These are phyloP conservation scores for Pseudogymnoascus sp. DNA, from an alignment of 2,329 filamentous ascomycete genomes.

Conservation along the genomic window DNA sequence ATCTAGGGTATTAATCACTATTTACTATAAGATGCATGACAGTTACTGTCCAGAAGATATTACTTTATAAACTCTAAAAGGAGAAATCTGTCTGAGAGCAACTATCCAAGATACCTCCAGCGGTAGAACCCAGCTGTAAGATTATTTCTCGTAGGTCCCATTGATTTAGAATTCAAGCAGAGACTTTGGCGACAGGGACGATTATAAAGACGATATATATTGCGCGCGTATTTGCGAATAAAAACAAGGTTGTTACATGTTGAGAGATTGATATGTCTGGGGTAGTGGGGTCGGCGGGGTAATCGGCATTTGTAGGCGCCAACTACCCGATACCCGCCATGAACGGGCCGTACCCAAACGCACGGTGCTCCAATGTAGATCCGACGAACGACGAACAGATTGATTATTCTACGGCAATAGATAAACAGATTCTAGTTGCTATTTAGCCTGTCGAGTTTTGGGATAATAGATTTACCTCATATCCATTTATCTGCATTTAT, in stretches of 20 bases:
- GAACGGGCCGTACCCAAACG: neutral
- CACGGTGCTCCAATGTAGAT: neutral
- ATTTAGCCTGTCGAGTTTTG: neutral
- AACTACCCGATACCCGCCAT: neutral
- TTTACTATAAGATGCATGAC: neutral
- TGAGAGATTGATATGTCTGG: neutral
- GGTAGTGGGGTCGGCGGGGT: neutral
- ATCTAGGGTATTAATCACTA: neutral
- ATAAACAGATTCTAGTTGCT: neutral
- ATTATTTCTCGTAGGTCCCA: neutral
- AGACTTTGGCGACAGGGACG: neutral
- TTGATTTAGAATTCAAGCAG: neutral
- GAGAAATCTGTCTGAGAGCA: neutral
- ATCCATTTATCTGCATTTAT: neutral
- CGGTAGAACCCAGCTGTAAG: neutral
- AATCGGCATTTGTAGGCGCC: slow-evolving; percentile 6
- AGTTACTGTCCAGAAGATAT: neutral
- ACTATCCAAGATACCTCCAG: neutral
- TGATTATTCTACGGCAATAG: neutral
- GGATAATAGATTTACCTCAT: neutral
- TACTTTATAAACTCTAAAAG: neutral
- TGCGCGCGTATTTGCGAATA: neutral
- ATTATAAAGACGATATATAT: neutral
- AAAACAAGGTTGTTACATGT: neutral
- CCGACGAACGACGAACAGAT: neutral